phyloP scores from a whole-genome alignment of 1,284 basidiomycete genomes.

The Ustilago esculenta region DNA sequence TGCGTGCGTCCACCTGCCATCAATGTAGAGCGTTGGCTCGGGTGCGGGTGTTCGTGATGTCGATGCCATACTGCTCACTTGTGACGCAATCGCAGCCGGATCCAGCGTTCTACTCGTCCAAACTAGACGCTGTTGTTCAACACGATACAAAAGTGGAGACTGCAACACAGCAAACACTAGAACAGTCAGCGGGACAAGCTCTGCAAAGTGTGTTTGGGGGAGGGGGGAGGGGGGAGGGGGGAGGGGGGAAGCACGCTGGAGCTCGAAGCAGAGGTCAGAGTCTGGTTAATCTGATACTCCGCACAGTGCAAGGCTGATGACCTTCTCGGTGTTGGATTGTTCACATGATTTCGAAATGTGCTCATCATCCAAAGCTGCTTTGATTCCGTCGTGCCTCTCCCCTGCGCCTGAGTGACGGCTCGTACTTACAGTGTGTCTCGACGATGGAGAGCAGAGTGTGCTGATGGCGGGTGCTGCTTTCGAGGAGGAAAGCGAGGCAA shows the following conservation, averaged over 20 bases:
- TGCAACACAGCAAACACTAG: too few species aligned
- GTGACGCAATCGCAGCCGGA: conserved; percentile 39
- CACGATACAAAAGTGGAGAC: too few species aligned
- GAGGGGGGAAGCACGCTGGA: not conserved
- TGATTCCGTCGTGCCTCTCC: too few species aligned
- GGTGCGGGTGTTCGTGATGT: conserved; percentile 40
- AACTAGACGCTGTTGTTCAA: conserved; percentile 2
- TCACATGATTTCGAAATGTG: conserved; percentile 49
- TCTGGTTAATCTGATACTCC: conserved; percentile 55
- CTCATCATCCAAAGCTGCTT: conserved; percentile 47
- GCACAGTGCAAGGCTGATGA: conserved; percentile 44
- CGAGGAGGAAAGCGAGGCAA: not conserved
- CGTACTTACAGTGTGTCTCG: not conserved
- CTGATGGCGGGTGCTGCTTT: not conserved
- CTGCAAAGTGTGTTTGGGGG: too few species aligned
- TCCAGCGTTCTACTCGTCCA: conserved; percentile 4
- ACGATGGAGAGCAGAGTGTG: not conserved
- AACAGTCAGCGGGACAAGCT: too few species aligned
- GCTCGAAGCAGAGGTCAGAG: conserved; percentile 30
- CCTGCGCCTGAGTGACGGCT: too few species aligned
- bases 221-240: too few species aligned
- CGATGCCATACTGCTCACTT: conserved; percentile 49
- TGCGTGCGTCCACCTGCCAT: conserved; percentile 61
- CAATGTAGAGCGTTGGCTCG: conserved; percentile 64
- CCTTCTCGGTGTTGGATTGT: conserved; percentile 59